These are phyloP conservation scores for Monosporozyma yasuniensis DNA, from an alignment of 805 yeast species.

Conservation along the genomic window DNA sequence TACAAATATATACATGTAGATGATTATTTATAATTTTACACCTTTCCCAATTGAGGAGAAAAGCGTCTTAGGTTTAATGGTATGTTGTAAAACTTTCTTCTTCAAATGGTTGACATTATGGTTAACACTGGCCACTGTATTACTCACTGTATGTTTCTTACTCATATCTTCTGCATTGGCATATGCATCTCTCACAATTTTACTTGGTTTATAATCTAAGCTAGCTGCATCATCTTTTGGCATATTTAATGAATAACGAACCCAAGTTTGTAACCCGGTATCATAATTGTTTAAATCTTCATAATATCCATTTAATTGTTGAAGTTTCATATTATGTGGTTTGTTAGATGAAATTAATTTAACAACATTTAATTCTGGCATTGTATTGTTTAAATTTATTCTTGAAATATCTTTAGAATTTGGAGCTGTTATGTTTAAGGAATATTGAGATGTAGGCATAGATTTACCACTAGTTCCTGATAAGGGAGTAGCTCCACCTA, in stretches of 20 bases:
- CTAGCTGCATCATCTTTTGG: constrained; percentile 24
- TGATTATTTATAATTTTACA: constrained; percentile 1
- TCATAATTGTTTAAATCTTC: constrained; percentile 38
- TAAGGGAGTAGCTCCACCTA: neutral
- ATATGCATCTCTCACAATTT: constrained; percentile 56
- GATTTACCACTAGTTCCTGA: neutral
- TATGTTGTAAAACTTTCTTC: constrained; percentile 41
- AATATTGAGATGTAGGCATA: neutral
- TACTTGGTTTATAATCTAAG: constrained; percentile 35
- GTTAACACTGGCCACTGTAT: constrained; percentile 35
- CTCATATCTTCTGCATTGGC: constrained; percentile 46
- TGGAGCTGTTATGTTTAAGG: constrained; percentile 10
- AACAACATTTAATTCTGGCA: constrained; percentile 36
- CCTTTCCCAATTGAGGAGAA: constrained; percentile 43
- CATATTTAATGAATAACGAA: constrained; percentile 29
- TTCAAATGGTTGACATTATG: constrained; percentile 44
- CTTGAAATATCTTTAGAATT: constrained; percentile 18
- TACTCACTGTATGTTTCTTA: constrained; percentile 32
- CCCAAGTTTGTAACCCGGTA: constrained; percentile 53
- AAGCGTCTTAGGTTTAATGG: constrained; percentile 42
- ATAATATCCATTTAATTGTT: constrained; percentile 23
- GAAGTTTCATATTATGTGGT: constrained; percentile 17
- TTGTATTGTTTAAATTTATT: constrained; percentile 31
- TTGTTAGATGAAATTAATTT: constrained; percentile 27
- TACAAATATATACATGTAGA: no score